phyloP scores from a whole-genome alignment of 192 early-diverging fungal species.

The Coemansia asiatica region DNA sequence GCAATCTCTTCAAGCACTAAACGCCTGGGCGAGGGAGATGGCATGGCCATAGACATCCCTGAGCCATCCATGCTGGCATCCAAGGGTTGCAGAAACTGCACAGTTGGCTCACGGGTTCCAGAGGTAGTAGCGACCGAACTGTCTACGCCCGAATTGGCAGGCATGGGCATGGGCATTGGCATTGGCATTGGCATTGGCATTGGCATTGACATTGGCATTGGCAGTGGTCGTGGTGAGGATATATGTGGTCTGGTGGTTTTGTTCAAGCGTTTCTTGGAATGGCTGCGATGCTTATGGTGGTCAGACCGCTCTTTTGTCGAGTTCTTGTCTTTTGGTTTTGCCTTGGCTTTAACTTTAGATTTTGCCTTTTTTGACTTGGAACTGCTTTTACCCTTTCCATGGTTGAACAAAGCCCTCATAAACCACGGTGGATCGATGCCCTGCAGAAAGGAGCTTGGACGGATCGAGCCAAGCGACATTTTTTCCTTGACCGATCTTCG shows the following conservation, averaged over 20 bases:
- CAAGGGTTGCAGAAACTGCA: conserved; percentile 3
- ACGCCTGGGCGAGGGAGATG: not conserved
- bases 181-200: not conserved
- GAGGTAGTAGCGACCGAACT: not conserved
- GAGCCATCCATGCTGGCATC: conserved; percentile 1
- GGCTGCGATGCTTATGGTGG: conserved; percentile 6
- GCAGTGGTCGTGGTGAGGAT: not conserved
- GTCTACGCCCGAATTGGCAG: not conserved
- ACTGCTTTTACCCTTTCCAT: not conserved
- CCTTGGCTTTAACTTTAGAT: conserved; percentile 1
- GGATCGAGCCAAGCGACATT: conserved; percentile 8
- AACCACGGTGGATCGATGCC: conserved; percentile 23
- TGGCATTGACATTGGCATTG: too few species aligned
- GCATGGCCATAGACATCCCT: not conserved
- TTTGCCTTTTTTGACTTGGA: too few species aligned
- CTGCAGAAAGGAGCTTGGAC: conserved; percentile 10
- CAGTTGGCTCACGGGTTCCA: not conserved
- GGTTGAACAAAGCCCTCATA: conserved; percentile 8
- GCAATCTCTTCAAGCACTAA: conserved; percentile 5
- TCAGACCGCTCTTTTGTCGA: not conserved
- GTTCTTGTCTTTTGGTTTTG: not conserved
- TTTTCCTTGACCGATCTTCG: conserved; percentile 17
- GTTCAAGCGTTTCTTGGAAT: not conserved
- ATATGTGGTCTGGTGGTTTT: not conserved
- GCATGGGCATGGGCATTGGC: conserved; percentile 14